A percentile compares a stretch with the other conserved stretches of the same genome.
phyloP scores from a whole-genome alignment of 2,329 filamentous ascomycete genomes.

The Exophiala aquamarina region DNA sequence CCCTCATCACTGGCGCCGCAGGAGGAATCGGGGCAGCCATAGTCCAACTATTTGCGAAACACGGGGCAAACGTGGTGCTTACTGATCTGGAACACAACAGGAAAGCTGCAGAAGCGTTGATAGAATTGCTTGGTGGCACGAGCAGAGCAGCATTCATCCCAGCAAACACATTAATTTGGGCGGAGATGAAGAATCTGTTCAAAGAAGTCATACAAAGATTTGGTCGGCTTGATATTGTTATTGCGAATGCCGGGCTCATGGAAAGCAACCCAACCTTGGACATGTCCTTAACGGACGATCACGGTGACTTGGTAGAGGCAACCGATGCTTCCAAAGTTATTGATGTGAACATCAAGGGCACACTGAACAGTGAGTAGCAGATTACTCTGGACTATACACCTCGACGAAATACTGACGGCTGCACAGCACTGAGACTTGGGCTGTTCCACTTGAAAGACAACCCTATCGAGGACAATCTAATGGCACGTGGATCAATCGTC shows the following conservation, averaged over 20 bases:
- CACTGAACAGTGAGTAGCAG: conserved; percentile 41
- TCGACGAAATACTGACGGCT: too few relatives aligned
- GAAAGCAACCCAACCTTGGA: conserved; percentile 8
- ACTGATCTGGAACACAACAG: conserved; percentile 3
- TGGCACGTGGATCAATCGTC: conserved; percentile 38
- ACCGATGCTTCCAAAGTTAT: conserved; percentile 27
- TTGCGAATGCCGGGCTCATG: conserved; percentile 18
- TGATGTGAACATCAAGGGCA: conserved; percentile 47
- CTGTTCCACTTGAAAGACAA: conserved; percentile 20
- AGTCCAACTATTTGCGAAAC: conserved; percentile 33
- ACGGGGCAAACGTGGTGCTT: conserved; percentile 8
- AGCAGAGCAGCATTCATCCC: conserved; percentile 1
- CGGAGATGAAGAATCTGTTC: conserved; percentile 11
- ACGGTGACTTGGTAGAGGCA: conserved; percentile 4
- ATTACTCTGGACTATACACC: conserved; percentile 28
- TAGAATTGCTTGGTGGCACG: neutral
- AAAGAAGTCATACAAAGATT: neutral
- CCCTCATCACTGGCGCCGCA: conserved; percentile 21
- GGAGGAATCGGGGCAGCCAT: conserved; percentile 41
- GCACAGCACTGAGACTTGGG: conserved; percentile 6
- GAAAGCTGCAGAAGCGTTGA: neutral
- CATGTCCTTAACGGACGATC: neutral
- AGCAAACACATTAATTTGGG: conserved; percentile 8
- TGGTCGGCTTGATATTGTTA: conserved; percentile 12
- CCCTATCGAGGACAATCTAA: conserved; percentile 32